Percentiles rank a stretch among this genome's conserved stretches.
Conservation (phyloP, 805 yeast species). For the Candida mattraensis region DNA sequence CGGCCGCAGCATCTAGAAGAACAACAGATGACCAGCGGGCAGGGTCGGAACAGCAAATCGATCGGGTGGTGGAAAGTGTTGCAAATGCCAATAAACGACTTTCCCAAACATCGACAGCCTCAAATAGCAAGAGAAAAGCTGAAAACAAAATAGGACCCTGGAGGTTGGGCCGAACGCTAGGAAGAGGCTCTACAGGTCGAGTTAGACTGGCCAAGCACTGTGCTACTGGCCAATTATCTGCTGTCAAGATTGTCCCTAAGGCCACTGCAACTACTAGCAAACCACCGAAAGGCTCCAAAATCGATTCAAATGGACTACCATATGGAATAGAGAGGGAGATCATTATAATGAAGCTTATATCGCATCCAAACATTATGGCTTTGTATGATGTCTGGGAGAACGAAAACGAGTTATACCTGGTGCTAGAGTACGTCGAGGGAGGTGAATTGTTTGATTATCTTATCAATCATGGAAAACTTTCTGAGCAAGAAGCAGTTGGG, state of each 20-base stretch:
- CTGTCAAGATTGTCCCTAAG: constrained; percentile 80
- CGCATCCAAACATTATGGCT: constrained; percentile 91
- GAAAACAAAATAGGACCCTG: constrained; percentile 70
- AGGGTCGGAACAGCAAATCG: constrained; percentile 11
- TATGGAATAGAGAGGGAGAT: constrained; percentile 97
- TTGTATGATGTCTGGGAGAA: constrained; percentile 98
- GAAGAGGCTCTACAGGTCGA: constrained; percentile 81
- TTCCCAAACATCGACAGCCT: constrained; percentile 41
- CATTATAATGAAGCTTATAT: constrained; percentile 91
- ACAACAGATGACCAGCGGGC: background rate
- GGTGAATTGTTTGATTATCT: constrained; percentile 79
- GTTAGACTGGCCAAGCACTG: constrained; percentile 73
- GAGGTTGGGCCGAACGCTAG: constrained; percentile 76
- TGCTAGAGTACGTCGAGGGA: constrained; percentile 83
- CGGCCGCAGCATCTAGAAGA: constrained; percentile 18
- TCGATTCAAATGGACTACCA: constrained; percentile 58
- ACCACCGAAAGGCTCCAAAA: constrained; percentile 28
- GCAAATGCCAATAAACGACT: constrained; percentile 38
- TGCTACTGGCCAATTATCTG: constrained; percentile 72
- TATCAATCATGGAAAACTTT: constrained; percentile 67
- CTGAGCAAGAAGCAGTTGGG: constrained; percentile 71
- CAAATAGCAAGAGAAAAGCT: constrained; percentile 35
- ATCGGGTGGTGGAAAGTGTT: constrained; percentile 43
- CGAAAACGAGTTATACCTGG: constrained; percentile 78
- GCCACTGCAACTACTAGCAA: constrained; percentile 29